Percentiles rank a stretch among this genome's conserved stretches.
Conservation (phyloP, 768 basidiomycete genomes). For the Leccinum incarnatum region DNA sequence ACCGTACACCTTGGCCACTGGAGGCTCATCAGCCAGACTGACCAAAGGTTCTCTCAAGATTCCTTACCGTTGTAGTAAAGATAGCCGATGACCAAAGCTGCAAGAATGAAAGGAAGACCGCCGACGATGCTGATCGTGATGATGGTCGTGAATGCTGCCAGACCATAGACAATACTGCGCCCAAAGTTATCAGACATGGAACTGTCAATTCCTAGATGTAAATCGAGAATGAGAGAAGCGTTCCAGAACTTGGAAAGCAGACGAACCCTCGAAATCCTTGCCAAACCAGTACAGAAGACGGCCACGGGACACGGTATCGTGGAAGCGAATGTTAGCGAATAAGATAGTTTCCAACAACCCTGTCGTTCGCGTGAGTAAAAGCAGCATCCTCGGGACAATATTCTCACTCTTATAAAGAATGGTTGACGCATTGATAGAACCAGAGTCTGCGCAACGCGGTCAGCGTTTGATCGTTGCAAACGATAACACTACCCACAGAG, state of each 20-base stretch:
- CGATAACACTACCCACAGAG: slow-evolving; percentile 52
- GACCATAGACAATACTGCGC: slow-evolving; percentile 64
- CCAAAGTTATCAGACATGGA: slow-evolving; percentile 83
- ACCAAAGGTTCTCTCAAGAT: neutral
- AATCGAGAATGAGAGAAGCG: slow-evolving; percentile 11
- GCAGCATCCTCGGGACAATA: neutral
- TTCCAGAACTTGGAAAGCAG: neutral
- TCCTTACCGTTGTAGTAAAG: slow-evolving; percentile 71
- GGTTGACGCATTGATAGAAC: slow-evolving; percentile 79
- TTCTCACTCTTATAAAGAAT: slow-evolving; percentile 66
- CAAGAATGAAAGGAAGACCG: slow-evolving; percentile 69
- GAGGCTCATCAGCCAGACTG: slow-evolving; percentile 6
- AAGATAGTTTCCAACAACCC: slow-evolving; percentile 75
- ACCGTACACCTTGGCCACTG: slow-evolving; percentile 56
- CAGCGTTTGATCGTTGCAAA: neutral
- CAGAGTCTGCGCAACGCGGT: slow-evolving; percentile 45
- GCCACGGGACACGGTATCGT: slow-evolving; percentile 87
- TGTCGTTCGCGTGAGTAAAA: slow-evolving; percentile 13
- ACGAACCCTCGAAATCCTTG: slow-evolving; percentile 79
- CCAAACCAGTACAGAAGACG: slow-evolving; percentile 81
- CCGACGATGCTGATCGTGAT: slow-evolving; percentile 76
- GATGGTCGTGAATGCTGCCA: slow-evolving; percentile 72
- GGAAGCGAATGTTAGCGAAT: slow-evolving; percentile 89
- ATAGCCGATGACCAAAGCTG: slow-evolving; percentile 50
- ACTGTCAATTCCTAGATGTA: slow-evolving; percentile 69